Percentiles rank a stretch among this genome's conserved stretches.
phyloP scores from a whole-genome alignment of 1,284 basidiomycete genomes.

The Heterobasidion parviporum region DNA sequence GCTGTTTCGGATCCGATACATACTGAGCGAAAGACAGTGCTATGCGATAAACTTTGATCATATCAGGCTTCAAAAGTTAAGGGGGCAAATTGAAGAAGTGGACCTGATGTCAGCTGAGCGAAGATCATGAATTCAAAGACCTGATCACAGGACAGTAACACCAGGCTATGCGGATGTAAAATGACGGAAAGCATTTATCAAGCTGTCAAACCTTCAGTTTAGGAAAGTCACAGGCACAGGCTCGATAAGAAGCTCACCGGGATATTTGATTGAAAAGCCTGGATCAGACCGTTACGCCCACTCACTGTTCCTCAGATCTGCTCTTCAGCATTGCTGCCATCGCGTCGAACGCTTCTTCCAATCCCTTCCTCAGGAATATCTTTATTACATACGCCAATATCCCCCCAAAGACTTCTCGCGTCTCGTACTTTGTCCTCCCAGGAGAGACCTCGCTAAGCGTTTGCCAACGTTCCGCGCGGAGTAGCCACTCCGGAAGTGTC shows the following conservation, averaged over 20 bases:
- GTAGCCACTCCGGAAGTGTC: background rate
- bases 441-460: constrained; percentile 32
- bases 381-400: constrained; percentile 47
- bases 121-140: too few species aligned
- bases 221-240: background rate
- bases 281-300: background rate
- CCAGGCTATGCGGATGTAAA: too few species aligned
- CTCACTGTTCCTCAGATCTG: constrained; percentile 29
- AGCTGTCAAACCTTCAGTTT: too few species aligned
- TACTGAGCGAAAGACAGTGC: too few species aligned
- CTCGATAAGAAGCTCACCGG: background rate
- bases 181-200: too few species aligned
- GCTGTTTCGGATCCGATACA: too few species aligned
- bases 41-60: too few species aligned
- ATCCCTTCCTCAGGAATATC: constrained; percentile 31
- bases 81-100: too few species aligned
- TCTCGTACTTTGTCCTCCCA: constrained; percentile 57
- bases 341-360: constrained; percentile 40
- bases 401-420: constrained; percentile 53
- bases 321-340: constrained; percentile 53
- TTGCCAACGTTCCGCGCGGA: constrained; percentile 35
- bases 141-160: too few species aligned
- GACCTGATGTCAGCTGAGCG: too few species aligned
- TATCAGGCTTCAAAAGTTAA: too few species aligned
- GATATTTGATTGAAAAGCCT: background rate